Base-by-base conservation (phyloP, 495 filamentous ascomycete genomes). In the Thozetella sp. region DNA sequence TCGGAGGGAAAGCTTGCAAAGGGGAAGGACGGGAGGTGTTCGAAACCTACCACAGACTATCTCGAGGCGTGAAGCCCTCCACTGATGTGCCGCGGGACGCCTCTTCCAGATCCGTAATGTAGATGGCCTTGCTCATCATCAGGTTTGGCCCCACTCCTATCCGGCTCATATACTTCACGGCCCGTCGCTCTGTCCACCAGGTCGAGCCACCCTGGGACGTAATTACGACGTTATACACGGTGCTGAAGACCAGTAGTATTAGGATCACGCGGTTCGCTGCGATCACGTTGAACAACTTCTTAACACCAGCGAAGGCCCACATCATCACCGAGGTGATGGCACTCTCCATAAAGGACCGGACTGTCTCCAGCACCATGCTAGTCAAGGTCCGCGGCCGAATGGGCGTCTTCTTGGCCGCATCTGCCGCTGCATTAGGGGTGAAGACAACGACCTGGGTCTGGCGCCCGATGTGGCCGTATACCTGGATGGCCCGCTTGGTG, bases 141-240 rank as follows among this genome's bases (percentile, higher is more conserved):
- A 83, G 64, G 61, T 94, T 88, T 19, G 92, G 90, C 17, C 83
- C 81, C 9, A 98, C 87, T 10, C 95, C 93, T 17, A 98, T 74
- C 17, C 87, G 78, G 25, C 78, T 73, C 90, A 99, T 91, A 72
- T 93, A 96, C 46, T 79, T 86, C 1, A 78, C 83, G 12, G 93
- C 92, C 53, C 85, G 88, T 46, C 91, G 83, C 74, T 98, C 95
- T 40, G 83, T 81, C 91, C 91, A 97, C 92, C 92, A 97, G 6
- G 83, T 78, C 60, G 84, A 86, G 19, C 80, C 80, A 59, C 87
- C 82, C 60, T 86, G 82, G 1, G 87, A 87, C 1, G 91, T 84
- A 57, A 92, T 86, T 51, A 90, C 81, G 22, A 86, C 67, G 64
- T 98, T 97, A 25, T 86, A 78, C 23, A 90, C 55, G 13, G 86